Evolutionary conservation across 257 asterid species (phyloP).

Genomic region (Solanum pennellii): DNA sequence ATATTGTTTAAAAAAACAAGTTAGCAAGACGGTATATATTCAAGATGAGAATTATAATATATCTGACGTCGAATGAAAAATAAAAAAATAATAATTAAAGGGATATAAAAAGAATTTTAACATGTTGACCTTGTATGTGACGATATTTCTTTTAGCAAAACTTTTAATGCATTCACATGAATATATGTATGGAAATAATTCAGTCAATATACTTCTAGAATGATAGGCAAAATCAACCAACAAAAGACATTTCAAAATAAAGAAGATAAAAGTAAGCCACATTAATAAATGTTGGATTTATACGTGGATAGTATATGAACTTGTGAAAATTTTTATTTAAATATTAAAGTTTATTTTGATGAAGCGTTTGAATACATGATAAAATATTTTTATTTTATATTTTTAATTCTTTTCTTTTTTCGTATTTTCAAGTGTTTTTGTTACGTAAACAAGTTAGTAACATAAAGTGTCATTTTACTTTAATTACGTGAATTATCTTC

Average conservation of each 20-base stretch:
- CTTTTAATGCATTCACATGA: neutral
- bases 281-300: neutral
- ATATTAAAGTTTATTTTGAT: neutral
- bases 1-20: neutral
- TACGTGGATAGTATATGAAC: neutral
- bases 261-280: neutral
- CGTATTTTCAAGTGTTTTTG: rapidly evolving
- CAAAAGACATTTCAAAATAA: neutral
- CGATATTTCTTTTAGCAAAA: neutral
- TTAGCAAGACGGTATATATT: neutral
- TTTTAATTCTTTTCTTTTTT: rapidly evolving
- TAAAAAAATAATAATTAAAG: neutral
- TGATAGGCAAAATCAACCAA: neutral
- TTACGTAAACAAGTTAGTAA: neutral
- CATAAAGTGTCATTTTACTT: too few species aligned
- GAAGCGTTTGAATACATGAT: neutral
- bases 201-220: neutral
- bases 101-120: neutral
- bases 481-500: too few species aligned
- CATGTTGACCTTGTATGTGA: neutral
- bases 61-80: neutral
- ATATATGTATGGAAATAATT: neutral
- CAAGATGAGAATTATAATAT: neutral
- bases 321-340: rapidly evolving
- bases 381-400: neutral